Evolutionary conservation across 805 yeast genomes (phyloP), one percentile per base, ranked within the genome.

Genomic region (Clavispora asparagi): DNA sequence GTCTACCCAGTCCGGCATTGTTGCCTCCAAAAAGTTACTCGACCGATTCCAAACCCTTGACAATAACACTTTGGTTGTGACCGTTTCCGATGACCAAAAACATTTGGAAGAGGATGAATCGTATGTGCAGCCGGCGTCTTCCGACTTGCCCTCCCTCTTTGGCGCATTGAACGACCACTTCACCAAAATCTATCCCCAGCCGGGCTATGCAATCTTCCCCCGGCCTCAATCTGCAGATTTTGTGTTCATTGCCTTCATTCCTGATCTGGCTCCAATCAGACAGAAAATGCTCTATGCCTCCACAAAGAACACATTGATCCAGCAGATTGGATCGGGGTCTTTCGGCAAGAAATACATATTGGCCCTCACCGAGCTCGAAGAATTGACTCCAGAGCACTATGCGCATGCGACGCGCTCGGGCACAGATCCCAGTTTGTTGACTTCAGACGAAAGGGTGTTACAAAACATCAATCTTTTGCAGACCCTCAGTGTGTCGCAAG

Each of bases 281-380:
- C 75, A 78, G 46, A 94, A 92, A 63, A 94, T 94, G 97, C 73
- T 94, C 41, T 94, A 91, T 63, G 98, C 98, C 5, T 87, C 97
- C 2, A 83, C 95, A 10, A 88, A 88, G 50, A 85, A 81, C 62
- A 81, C 94, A 1, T 65, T 94, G 32, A 67, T 87, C 46, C 80
- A 86, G 54, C 83, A 85, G 51, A 71, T 92, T 35, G 97, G 97
- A 8, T 76, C 77, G 6, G 76, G 74, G 46, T 66, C 68, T 44
- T 78, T 83, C 62, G 59, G 69, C 35, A 74, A 76, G 45, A 57
- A 50, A 33, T 56, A 64, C 43, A 48, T 59, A 2, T 68, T 74
- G 41, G 59, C 84, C 7, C 71, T 84, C 66, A 82, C 85, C 37
- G 81, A 77, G 29, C 56, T 74, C 36, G 76, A 70, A 8, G 95